Percentiles rank a stretch among this genome's conserved stretches.
Evolutionary conservation across 805 yeast genomes (phyloP).

Genomic region (Wickerhamiella domercqiae): DNA sequence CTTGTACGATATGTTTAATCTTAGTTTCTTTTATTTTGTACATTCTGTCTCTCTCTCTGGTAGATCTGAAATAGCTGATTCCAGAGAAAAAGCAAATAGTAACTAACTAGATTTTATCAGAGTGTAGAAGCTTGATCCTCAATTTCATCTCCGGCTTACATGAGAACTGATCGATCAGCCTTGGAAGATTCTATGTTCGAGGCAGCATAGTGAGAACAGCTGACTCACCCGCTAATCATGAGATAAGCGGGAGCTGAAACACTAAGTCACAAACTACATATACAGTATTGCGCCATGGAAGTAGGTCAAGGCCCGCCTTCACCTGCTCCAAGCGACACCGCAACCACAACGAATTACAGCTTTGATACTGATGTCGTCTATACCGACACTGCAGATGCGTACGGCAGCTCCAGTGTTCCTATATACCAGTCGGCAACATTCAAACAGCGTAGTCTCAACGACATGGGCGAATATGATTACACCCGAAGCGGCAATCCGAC

Average conservation of each 20-base stretch:
- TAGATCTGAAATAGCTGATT: too few relatives aligned
- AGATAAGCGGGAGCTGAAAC: too few relatives aligned
- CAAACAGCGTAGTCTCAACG: constrained; percentile 56
- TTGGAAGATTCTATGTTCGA: too few relatives aligned
- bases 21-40: constrained; percentile 4
- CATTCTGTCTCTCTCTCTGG: background rate
- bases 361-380: constrained; percentile 59
- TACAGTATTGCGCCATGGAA: background rate
- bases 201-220: too few relatives aligned
- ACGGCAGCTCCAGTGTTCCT: constrained; percentile 73
- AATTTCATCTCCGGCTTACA: too few relatives aligned
- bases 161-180: too few relatives aligned
- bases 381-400: constrained; percentile 47
- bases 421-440: constrained; percentile 90
- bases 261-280: too few relatives aligned
- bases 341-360: constrained; percentile 28
- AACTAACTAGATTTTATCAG: too few relatives aligned
- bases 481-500: constrained; percentile 94
- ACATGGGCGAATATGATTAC: constrained; percentile 72
- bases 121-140: too few relatives aligned
- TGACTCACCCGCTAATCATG: too few relatives aligned
- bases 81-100: too few relatives aligned
- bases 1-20: too few relatives aligned
- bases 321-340: constrained; percentile 25
- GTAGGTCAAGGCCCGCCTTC: constrained; percentile 20